Percentiles rank a stretch among this genome's conserved stretches.
Evolutionary conservation across 371 early-diverging fungal genomes (phyloP).

Genomic region (Apophysomyces trapeziformis): DNA sequence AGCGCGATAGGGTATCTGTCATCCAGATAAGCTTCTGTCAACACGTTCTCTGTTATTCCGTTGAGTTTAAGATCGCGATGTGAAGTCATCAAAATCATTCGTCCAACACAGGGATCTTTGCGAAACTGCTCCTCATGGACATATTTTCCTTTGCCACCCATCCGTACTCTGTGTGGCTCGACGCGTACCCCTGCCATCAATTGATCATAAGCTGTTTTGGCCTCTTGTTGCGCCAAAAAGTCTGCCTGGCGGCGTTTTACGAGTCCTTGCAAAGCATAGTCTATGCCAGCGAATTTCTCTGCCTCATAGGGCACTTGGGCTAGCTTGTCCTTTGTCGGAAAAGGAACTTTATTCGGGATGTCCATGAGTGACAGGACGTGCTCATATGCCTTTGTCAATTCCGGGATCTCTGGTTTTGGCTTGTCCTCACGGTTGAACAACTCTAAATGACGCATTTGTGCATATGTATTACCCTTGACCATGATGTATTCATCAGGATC

Average conservation of each 20-base stretch:
- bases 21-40: constrained; percentile 30
- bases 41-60: constrained; percentile 25
- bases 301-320: constrained; percentile 19
- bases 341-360: constrained; percentile 21
- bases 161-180: constrained; percentile 27
- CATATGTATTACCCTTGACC: constrained; percentile 20
- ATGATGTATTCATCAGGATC: neutral
- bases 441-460: constrained; percentile 35
- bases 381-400: constrained; percentile 21
- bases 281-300: constrained; percentile 29
- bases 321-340: constrained; percentile 22
- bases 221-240: constrained; percentile 21
- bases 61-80: constrained; percentile 35
- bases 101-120: constrained; percentile 19
- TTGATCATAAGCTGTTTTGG: constrained; percentile 10
- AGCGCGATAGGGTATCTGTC: constrained; percentile 30
- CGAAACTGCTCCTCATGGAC: constrained; percentile 10
- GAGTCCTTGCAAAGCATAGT: constrained; percentile 24
- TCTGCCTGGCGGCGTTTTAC: constrained; percentile 23
- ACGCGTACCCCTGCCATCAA: constrained; percentile 14
- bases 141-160: constrained; percentile 35
- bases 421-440: constrained; percentile 28
- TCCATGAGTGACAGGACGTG: constrained; percentile 27
- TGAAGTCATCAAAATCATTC: constrained; percentile 34
- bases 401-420: constrained; percentile 15